phyloP scores from a whole-genome alignment of 83 land plant genomes.

The Thuja plicata region DNA sequence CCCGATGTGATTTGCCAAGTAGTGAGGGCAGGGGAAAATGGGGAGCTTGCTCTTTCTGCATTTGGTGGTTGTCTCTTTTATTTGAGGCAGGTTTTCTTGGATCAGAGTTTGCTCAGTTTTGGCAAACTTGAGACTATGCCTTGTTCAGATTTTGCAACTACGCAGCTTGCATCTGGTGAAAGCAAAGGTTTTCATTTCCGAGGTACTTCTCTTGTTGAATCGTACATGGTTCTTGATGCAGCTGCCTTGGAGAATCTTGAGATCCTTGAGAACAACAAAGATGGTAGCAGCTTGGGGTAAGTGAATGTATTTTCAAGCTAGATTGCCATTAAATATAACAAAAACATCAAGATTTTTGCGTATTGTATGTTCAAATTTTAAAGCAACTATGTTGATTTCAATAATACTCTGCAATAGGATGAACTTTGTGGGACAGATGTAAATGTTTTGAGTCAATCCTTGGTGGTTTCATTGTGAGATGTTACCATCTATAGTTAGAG shows the following conservation, averaged over 20 bases:
- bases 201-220: constrained; percentile 25
- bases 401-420: background rate
- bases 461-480: background rate
- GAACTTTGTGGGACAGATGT: background rate
- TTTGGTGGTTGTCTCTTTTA: constrained; percentile 89
- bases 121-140: constrained; percentile 87
- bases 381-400: background rate
- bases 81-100: constrained; percentile 78
- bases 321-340: background rate
- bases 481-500: too few relatives aligned
- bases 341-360: background rate
- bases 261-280: constrained; percentile 76
- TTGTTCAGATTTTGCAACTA: constrained; percentile 40
- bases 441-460: background rate
- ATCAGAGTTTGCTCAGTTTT: constrained; percentile 66
- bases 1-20: constrained; percentile 55
- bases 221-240: constrained; percentile 90
- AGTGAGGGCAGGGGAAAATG: constrained; percentile 44
- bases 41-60: constrained; percentile 73
- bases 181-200: background rate
- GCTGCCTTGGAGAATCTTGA: constrained; percentile 94
- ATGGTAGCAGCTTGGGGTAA: constrained; percentile 84
- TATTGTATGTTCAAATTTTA: background rate
- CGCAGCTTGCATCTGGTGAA: constrained; percentile 1
- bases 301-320: constrained; percentile 9